Conservation (phyloP, 1,284 basidiomycete genomes). For the Trametes pubescens region DNA sequence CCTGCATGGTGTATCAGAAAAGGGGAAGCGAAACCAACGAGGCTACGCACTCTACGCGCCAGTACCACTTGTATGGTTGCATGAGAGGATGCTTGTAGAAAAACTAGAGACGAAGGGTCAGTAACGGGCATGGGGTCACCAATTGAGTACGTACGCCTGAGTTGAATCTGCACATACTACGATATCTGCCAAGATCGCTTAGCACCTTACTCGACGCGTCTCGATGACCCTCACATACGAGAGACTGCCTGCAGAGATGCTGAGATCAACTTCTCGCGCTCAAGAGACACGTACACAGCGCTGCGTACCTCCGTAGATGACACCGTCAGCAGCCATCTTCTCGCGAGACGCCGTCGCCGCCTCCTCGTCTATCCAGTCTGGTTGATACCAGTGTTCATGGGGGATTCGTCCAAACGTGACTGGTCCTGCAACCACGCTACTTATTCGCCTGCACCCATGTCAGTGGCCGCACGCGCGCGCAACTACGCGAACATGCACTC, state of each 20-base stretch:
- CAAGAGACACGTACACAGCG: neutral
- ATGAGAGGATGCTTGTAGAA: conserved; percentile 71
- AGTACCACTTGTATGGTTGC: conserved; percentile 42
- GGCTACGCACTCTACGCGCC: conserved; percentile 42
- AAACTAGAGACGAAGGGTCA: conserved; percentile 40
- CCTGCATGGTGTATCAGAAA: conserved; percentile 38
- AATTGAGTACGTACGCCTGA: conserved; percentile 54
- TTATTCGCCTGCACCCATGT: conserved; percentile 46
- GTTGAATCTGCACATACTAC: conserved; percentile 70
- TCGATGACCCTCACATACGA: neutral
- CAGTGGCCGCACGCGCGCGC: neutral
- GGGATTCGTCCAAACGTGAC: conserved; percentile 55
- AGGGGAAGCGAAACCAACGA: conserved; percentile 53
- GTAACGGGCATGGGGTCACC: neutral
- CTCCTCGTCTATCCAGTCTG: conserved; percentile 83
- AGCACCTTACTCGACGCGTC: neutral
- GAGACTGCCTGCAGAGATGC: neutral
- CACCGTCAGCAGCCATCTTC: conserved; percentile 4
- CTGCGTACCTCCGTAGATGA: conserved; percentile 4
- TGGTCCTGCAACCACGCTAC: conserved; percentile 47
- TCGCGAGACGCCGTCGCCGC: conserved; percentile 2
- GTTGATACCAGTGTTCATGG: conserved; percentile 84
- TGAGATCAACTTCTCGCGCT: neutral
- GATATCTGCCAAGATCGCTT: conserved; percentile 37
- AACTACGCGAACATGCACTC: neutral